phyloP scores from a whole-genome alignment of 2,329 filamentous ascomycete species.

The Hypoxylon sp. region DNA sequence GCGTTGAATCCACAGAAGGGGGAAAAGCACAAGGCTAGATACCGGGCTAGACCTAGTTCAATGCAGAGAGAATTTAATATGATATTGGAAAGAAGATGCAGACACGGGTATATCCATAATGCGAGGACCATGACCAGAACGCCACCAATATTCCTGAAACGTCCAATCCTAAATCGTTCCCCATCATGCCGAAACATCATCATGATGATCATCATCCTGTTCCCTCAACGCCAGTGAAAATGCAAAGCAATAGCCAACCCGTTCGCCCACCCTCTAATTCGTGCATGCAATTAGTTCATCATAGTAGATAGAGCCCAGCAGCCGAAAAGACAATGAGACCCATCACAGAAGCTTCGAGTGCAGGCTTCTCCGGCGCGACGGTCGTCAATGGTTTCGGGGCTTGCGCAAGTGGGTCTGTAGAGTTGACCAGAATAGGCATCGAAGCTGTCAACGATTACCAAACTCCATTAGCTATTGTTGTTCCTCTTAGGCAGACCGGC shows the following conservation, averaged over 20 bases:
- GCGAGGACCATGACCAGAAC: slow-evolving; percentile 25
- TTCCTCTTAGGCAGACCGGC: neutral
- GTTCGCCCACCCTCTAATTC: slow-evolving; percentile 15
- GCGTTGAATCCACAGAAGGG: no score
- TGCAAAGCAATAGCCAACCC: slow-evolving; percentile 24
- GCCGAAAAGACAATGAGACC: slow-evolving; percentile 46
- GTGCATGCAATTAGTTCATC: no score
- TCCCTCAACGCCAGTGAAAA: slow-evolving; percentile 38
- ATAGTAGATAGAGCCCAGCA: slow-evolving; percentile 44
- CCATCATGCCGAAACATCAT: no score
- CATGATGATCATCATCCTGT: slow-evolving; percentile 11
- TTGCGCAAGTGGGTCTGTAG: slow-evolving; percentile 34
- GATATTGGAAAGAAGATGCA: slow-evolving; percentile 25
- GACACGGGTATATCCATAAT: slow-evolving; percentile 38
- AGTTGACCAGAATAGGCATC: slow-evolving; percentile 33
- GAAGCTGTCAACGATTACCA: slow-evolving; percentile 23
- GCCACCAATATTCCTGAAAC: slow-evolving; percentile 14
- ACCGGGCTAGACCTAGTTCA: slow-evolving; percentile 1
- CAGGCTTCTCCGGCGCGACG: slow-evolving; percentile 40
- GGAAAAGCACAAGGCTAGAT: no score
- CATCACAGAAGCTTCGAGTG: slow-evolving; percentile 45
- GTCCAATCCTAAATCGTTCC: slow-evolving; percentile 19
- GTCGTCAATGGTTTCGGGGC: slow-evolving; percentile 32
- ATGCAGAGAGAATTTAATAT: slow-evolving; percentile 6
- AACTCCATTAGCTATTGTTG: slow-evolving; percentile 24